These are phyloP conservation scores for Waltergamsia citrina DNA, from an alignment of 2,329 filamentous ascomycete genomes.

Conservation along the genomic window DNA sequence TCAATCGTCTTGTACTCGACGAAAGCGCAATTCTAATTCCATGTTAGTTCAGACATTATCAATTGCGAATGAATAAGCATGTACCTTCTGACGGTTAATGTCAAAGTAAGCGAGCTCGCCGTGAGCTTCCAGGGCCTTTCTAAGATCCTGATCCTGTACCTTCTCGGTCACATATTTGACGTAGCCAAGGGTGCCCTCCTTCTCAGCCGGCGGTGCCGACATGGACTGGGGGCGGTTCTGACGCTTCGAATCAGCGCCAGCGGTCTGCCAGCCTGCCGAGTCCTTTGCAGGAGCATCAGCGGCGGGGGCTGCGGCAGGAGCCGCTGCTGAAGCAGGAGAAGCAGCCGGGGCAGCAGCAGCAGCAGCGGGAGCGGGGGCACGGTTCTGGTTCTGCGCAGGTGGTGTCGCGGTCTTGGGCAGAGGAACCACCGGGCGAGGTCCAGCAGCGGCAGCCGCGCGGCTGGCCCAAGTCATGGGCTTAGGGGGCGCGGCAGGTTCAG, in stretches of 20 bases:
- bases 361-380: slow-evolving; percentile 38
- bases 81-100: slow-evolving; percentile 75
- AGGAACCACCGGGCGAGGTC: slow-evolving; percentile 42
- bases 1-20: slow-evolving; percentile 80
- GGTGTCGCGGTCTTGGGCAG: slow-evolving; percentile 48
- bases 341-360: slow-evolving; percentile 31
- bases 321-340: slow-evolving; percentile 25
- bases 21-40: slow-evolving; percentile 80
- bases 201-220: slow-evolving; percentile 47
- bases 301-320: slow-evolving; percentile 26
- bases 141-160: slow-evolving; percentile 66
- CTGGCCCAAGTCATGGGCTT: slow-evolving; percentile 72
- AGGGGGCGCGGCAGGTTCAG: slow-evolving; percentile 32
- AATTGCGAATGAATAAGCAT: slow-evolving; percentile 12
- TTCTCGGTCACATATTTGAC: slow-evolving; percentile 94
- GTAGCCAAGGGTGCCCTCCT: slow-evolving; percentile 74
- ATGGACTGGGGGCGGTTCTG: slow-evolving; percentile 66
- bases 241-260: slow-evolving; percentile 73
- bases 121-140: slow-evolving; percentile 59
- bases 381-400: slow-evolving; percentile 36
- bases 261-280: slow-evolving; percentile 68
- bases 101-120: slow-evolving; percentile 67
- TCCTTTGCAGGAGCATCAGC: slow-evolving; percentile 41
- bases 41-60: background rate
- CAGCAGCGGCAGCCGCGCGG: slow-evolving; percentile 49